Conservation (phyloP, 1,284 basidiomycete genomes). For the Irpex rosettiformis region DNA sequence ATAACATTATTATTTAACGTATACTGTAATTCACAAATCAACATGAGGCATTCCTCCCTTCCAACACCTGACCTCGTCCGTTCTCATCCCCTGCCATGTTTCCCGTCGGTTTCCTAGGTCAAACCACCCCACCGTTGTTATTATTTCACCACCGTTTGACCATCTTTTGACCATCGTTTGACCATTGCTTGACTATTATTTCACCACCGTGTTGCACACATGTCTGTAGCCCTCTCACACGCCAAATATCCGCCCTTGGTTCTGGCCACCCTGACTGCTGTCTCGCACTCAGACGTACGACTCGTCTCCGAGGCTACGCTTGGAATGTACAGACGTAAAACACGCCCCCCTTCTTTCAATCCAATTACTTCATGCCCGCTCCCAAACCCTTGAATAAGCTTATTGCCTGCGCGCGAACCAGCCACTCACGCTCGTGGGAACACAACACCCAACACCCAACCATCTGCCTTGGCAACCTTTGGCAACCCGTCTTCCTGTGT, state of each 20-base stretch:
- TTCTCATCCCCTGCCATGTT: background rate
- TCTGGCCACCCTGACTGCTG: background rate
- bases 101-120: background rate
- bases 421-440: background rate
- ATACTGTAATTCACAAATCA: too few species aligned
- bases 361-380: background rate
- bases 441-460: background rate
- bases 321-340: background rate
- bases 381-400: background rate
- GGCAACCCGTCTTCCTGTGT: background rate
- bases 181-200: too few species aligned
- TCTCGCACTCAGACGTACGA: background rate
- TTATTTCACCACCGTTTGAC: background rate
- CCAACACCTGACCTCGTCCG: background rate
- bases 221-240: background rate
- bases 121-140: too few species aligned
- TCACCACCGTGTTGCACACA: background rate
- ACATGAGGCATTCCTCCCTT: background rate
- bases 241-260: background rate
- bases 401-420: background rate
- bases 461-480: background rate
- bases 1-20: too few species aligned
- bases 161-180: background rate
- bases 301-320: background rate
- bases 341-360: background rate